Conservation (phyloP, 2,329 filamentous ascomycete species). For the Penicillium sp. region DNA sequence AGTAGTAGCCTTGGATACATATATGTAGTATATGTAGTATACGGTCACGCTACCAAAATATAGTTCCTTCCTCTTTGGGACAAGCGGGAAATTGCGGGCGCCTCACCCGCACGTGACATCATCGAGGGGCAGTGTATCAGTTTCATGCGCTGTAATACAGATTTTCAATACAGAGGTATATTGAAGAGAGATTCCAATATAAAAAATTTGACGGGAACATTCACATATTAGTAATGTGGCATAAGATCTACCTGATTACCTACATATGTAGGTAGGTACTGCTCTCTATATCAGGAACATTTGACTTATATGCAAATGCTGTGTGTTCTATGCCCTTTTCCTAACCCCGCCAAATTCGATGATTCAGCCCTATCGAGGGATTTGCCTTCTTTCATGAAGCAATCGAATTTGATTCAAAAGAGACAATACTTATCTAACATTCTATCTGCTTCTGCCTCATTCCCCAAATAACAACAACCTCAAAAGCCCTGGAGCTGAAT, state of each 20-base stretch:
- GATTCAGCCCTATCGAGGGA: not conserved
- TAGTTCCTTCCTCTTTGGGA: conserved; percentile 14
- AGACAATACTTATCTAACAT: not conserved
- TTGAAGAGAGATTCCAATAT: not conserved
- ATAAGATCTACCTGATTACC: not conserved
- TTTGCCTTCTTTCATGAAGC: not conserved
- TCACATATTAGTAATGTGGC: not conserved
- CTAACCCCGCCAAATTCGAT: not conserved
- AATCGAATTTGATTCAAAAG: not conserved
- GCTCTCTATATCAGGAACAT: not conserved
- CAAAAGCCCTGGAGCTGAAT: conserved; percentile 3
- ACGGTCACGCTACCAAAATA: not conserved
- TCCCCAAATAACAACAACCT: not conserved
- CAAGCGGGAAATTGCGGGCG: conserved; percentile 12
- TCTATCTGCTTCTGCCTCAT: not conserved
- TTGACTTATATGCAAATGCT: not conserved
- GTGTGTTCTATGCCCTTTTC: not conserved
- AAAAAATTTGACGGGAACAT: not conserved
- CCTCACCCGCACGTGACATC: conserved; percentile 28
- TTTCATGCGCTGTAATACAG: not conserved
- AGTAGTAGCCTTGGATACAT: not conserved
- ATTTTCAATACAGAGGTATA: conserved; percentile 6
- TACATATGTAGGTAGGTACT: not conserved
- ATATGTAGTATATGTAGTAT: not conserved
- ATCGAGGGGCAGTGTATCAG: conserved; percentile 21